Evolutionary conservation across 2,329 filamentous ascomycete genomes (phyloP).

Genomic region (Cytospora piceicola): DNA sequence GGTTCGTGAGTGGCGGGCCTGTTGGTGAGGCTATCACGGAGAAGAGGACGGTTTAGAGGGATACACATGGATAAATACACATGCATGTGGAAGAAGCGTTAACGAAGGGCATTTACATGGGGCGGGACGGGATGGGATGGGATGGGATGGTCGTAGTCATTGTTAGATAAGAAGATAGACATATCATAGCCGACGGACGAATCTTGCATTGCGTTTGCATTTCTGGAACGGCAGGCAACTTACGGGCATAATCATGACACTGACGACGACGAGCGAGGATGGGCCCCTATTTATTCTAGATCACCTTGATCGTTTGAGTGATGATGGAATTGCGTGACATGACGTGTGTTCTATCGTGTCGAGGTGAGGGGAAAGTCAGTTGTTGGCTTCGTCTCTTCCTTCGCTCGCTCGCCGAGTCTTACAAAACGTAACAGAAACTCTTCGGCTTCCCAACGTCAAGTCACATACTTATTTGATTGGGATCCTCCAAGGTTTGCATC

Average conservation of each 20-base stretch:
- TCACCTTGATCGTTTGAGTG: background rate
- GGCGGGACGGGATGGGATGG: too few relatives aligned
- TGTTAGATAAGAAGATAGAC: too few relatives aligned
- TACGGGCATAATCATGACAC: background rate
- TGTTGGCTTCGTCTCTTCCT: background rate
- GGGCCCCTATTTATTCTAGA: too few relatives aligned
- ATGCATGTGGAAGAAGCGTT: background rate
- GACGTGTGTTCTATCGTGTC: conserved; percentile 4
- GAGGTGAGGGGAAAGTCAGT: background rate
- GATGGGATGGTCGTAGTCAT: background rate
- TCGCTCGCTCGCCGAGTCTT: conserved; percentile 2
- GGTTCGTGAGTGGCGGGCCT: conserved; percentile 55
- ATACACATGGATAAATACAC: too few relatives aligned
- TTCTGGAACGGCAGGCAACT: background rate
- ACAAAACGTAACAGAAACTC: conserved; percentile 15
- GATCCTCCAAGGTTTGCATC: too few relatives aligned
- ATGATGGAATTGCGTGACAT: conserved; percentile 10
- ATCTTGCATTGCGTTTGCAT: conserved; percentile 16
- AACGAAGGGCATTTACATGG: conserved; percentile 4
- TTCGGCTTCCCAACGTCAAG: background rate
- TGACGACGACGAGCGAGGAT: background rate
- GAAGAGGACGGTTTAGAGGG: conserved; percentile 51
- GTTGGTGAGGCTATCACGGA: conserved; percentile 62
- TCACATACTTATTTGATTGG: background rate
- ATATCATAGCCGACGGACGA: conserved; percentile 1